These are phyloP conservation scores for Leishmania braziliensis DNA, from an alignment of 208 protist species.

Conservation along the genomic window DNA sequence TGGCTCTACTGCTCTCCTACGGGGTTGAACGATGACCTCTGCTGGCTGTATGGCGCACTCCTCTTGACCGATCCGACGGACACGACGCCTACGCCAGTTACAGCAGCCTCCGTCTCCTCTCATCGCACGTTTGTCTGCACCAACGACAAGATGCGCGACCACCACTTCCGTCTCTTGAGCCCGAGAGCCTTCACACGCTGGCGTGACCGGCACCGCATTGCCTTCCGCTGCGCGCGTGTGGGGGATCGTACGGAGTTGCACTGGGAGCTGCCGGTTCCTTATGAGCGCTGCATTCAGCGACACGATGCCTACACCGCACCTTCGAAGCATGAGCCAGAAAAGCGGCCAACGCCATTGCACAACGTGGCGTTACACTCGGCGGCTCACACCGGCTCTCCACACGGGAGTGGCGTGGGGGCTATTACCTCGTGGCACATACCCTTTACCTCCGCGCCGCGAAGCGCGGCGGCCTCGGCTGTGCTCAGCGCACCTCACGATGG, in stretches of 20 bases:
- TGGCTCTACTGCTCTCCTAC: slow-evolving; percentile 58
- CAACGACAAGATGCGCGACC: slow-evolving; percentile 87
- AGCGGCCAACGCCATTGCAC: background rate
- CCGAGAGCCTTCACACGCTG: slow-evolving; percentile 73
- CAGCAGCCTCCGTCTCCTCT: background rate
- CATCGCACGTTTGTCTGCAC: slow-evolving; percentile 60
- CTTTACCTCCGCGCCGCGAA: background rate
- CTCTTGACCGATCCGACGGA: slow-evolving; percentile 50
- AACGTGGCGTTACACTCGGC: background rate
- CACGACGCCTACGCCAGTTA: background rate
- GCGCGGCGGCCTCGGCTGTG: background rate
- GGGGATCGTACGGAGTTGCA: slow-evolving; percentile 38
- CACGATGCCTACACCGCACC: background rate
- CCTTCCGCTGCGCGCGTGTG: slow-evolving; percentile 57
- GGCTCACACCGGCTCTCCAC: background rate
- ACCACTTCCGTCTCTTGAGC: slow-evolving; percentile 79
- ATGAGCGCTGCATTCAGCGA: slow-evolving; percentile 56
- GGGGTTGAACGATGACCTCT: slow-evolving; percentile 80
- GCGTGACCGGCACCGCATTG: slow-evolving; percentile 69
- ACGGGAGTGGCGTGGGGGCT: background rate
- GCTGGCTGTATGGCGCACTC: slow-evolving; percentile 79
- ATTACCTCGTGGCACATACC: slow-evolving; percentile 2
- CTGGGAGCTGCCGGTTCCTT: slow-evolving; percentile 53
- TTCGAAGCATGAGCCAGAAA: background rate
- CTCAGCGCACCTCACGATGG: background rate